Evolutionary conservation across 2,329 filamentous ascomycete species (phyloP), one percentile per base, ranked within the genome.

Genomic region (Aureobasidium zeae): DNA sequence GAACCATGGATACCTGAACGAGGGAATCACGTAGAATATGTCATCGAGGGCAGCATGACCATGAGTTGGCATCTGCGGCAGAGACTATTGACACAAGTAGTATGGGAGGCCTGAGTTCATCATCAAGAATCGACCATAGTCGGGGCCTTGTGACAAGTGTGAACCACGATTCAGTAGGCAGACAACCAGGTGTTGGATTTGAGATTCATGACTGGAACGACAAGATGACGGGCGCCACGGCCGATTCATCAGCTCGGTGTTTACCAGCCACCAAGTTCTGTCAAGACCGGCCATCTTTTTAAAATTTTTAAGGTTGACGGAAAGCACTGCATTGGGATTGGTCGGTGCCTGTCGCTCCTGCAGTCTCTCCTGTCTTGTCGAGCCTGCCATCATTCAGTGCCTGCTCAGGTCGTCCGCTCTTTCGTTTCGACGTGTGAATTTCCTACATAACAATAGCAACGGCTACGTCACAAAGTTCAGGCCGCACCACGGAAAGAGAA

Each of bases 361-460:
- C 26, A 24, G 37, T 17, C 12, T 29, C 26, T 41, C 26, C 17
- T 31, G 8, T 26, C 12, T n/a, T 20, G 19, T 17, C 24, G 37
- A 2, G 11, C 10, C 19, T 30, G 31, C 22, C 22, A 6, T 25
- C 22, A n/a, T n/a, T n/a, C n/a, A n/a, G n/a, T 25, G 22, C 20
- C 25, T 17, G 28, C n/a, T 17, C 37, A 41, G 37, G 17, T 32
- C 31, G 26, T 31, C 37, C 28, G 37, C 37, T 41, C 28, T 26
- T 41, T 41, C 32, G 37, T 34, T 33, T 34, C 28, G 39, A 43
- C n/a, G n/a, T n/a, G n/a, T n/a, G n/a, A n/a, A n/a, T n/a, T n/a
- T n/a, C n/a, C n/a, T n/a, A n/a, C 39, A 43, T 11, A 42, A 43
- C 39, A 43, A 34, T 33, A 29, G 30, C 30, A 43, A 43, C 39